These are phyloP conservation scores for Candida sonorensis DNA, from an alignment of 805 yeast genomes.

Conservation along the genomic window DNA sequence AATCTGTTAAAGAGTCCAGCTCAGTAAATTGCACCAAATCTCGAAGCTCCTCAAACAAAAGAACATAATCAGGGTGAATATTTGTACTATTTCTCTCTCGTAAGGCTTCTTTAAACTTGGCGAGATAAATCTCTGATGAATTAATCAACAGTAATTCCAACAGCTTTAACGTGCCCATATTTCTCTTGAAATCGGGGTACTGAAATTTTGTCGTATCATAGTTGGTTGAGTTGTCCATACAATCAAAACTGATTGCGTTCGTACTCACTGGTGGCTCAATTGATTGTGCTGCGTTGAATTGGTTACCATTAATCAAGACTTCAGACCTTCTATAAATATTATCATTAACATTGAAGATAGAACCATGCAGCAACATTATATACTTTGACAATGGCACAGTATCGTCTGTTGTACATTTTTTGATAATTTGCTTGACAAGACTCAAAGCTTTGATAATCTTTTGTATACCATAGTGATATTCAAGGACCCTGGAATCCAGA, in stretches of 20 bases:
- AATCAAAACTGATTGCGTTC: constrained; percentile 26
- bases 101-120: constrained; percentile 20
- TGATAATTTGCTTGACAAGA: constrained; percentile 18
- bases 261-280: constrained; percentile 34
- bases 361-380: constrained; percentile 32
- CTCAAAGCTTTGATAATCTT: constrained; percentile 38
- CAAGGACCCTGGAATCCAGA: constrained; percentile 50
- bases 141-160: constrained; percentile 23
- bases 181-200: constrained; percentile 22
- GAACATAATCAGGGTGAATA: constrained; percentile 9
- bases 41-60: constrained; percentile 10
- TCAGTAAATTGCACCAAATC: constrained; percentile 16
- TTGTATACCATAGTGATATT: constrained; percentile 46
- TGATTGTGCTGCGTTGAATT: constrained; percentile 36
- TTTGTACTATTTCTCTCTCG: constrained; percentile 1
- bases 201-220: constrained; percentile 27
- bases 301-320: constrained; percentile 30
- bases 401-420: constrained; percentile 12
- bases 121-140: constrained; percentile 21
- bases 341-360: constrained; percentile 34
- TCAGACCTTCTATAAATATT: constrained; percentile 32
- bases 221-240: constrained; percentile 27
- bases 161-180: constrained; percentile 19
- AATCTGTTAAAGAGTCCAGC: constrained; percentile 7
- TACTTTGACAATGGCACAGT: constrained; percentile 30